Evolutionary conservation across 1,139 yeast genomes (phyloP).

Genomic region (Hemisphaericaspora xylofermentans): DNA sequence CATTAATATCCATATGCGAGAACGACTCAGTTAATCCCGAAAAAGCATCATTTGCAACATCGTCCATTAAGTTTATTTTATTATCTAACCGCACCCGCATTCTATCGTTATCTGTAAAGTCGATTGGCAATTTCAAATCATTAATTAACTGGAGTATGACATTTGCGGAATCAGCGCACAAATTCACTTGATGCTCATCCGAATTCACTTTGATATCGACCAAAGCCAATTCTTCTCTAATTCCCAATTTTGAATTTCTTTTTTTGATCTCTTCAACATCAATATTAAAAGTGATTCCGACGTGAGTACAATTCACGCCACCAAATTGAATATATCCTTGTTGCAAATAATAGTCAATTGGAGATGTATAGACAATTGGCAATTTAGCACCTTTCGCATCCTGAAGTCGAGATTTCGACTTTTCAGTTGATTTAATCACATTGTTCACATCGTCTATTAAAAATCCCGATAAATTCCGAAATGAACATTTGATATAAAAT

Average conservation of each 20-base stretch:
- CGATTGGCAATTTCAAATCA: constrained; percentile 70
- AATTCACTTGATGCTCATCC: constrained; percentile 51
- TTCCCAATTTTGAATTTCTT: constrained; percentile 21
- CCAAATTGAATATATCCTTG: constrained; percentile 50
- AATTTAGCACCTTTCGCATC: not conserved
- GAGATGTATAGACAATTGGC: constrained; percentile 17
- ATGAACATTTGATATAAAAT: constrained; percentile 40
- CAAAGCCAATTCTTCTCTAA: constrained; percentile 24
- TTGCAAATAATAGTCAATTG: constrained; percentile 12
- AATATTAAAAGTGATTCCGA: constrained; percentile 39
- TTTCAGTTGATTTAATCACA: constrained; percentile 18
- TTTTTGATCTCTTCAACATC: constrained; percentile 22
- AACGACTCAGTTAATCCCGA: constrained; percentile 11
- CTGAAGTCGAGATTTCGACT: not conserved
- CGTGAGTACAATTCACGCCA: constrained; percentile 37
- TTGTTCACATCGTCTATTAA: constrained; percentile 57
- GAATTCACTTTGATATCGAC: constrained; percentile 48
- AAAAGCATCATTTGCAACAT: constrained; percentile 33
- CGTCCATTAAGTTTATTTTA: constrained; percentile 48
- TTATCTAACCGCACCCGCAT: constrained; percentile 38
- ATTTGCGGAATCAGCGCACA: constrained; percentile 86
- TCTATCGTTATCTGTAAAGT: constrained; percentile 56
- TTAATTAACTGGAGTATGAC: constrained; percentile 64
- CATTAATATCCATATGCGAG: constrained; percentile 11
- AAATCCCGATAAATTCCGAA: constrained; percentile 46